These are phyloP conservation scores for Xylariales sp. DNA, from an alignment of 2,329 filamentous ascomycete genomes.

Conservation along the genomic window DNA sequence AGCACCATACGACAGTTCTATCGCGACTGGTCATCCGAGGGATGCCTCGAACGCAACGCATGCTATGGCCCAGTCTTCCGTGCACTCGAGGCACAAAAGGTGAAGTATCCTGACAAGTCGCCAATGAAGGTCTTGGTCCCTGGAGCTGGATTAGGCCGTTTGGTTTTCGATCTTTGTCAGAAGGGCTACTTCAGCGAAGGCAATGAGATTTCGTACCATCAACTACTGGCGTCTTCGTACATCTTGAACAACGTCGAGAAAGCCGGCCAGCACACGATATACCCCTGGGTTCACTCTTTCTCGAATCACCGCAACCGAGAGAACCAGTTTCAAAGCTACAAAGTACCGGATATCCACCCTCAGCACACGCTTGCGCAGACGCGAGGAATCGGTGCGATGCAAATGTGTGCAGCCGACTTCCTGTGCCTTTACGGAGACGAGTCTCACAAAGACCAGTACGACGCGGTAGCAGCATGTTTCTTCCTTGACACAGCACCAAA, in stretches of 20 bases:
- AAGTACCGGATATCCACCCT: slow-evolving; percentile 78
- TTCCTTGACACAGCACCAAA: slow-evolving; percentile 98
- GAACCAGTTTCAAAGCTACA: slow-evolving; percentile 70
- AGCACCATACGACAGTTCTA: slow-evolving; percentile 93
- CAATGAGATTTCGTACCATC: slow-evolving; percentile 96
- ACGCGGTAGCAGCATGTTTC: slow-evolving; percentile 86
- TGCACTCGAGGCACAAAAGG: slow-evolving; percentile 52
- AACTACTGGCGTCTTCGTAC: slow-evolving; percentile 79
- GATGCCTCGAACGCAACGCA: slow-evolving; percentile 65
- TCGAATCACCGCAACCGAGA: slow-evolving; percentile 73
- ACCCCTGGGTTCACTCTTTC: slow-evolving; percentile 83
- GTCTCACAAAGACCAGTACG: slow-evolving; percentile 58
- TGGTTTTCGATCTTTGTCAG: slow-evolving; percentile 81
- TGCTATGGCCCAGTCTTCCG: slow-evolving; percentile 71
- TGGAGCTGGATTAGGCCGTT: slow-evolving; percentile 79
- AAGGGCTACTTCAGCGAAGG: slow-evolving; percentile 74
- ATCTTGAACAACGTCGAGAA: slow-evolving; percentile 63
- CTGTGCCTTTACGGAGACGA: slow-evolving; percentile 73
- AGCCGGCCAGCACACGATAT: slow-evolving; percentile 64
- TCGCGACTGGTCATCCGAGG: slow-evolving; percentile 86
- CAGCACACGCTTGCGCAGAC: slow-evolving; percentile 44
- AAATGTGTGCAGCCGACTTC: slow-evolving; percentile 92
- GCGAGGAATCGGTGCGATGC: slow-evolving; percentile 61
- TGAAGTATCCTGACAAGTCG: slow-evolving; percentile 21
- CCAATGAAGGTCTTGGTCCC: slow-evolving; percentile 72